Evolutionary conservation across 2,329 filamentous ascomycete genomes (phyloP), one percentile per base, ranked within the genome.

Genomic region (Cytospora mali): DNA sequence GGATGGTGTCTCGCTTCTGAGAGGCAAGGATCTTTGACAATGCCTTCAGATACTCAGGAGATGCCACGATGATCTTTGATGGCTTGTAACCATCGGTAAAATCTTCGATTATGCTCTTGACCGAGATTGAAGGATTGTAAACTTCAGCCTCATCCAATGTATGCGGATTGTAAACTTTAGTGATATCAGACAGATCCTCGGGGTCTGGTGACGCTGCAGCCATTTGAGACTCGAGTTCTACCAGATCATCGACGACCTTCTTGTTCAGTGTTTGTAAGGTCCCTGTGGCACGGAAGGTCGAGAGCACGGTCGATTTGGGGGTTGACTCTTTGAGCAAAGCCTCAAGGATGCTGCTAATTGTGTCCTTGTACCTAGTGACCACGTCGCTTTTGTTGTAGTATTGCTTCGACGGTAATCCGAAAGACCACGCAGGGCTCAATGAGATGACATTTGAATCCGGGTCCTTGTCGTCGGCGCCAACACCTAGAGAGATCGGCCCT

Each of bases 381-480:
- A 84, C 75, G 55, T 81, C 73, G 31, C 80, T 77, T 65, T 87
- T 81, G 33, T 82, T 76, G 68, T 88, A 89, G 65, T 85, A 84
- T 68, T 87, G 80, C 68, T 86, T 84, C 2, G 85, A 82, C 0
- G 86, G 85, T 9, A 89, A 78, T n/a, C 86, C 85, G 64, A 88
- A 80, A 76, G 78, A 64, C 70, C 77, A 67, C 75, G 76, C 70
- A 74, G 83, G 66, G 80, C 76, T 71, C 7, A 77, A 72, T 60
- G 73, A 71, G 28, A 79, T 69, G 42, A 79, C 74, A 13, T 73
- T 69, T 0, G 66, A 64, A 27, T 73, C 71, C 10, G 78, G 78
- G 56, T 80, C 71, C 68, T 76, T 76, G 66, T 79, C 77, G 63
- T 81, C 79, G n/a, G 78, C 73, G 46, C 75, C 73, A 16, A 74